A percentile compares a stretch with the other conserved stretches of the same genome.
phyloP scores from a whole-genome alignment of 441 rosid species.

The Mallotus repandus region DNA sequence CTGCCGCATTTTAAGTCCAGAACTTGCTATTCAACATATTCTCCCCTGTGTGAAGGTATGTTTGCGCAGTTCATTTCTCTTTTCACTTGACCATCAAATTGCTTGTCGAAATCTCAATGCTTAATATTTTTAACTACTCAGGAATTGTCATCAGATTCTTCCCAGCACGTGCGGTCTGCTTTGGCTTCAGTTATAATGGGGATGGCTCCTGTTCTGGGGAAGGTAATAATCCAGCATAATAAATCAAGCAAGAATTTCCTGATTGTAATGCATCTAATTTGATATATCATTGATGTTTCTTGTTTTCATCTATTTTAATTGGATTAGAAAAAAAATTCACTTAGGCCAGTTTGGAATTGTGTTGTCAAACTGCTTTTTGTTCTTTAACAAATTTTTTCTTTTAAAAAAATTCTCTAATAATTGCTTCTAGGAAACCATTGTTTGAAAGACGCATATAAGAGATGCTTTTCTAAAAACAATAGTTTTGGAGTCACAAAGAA shows the following conservation, averaged over 20 bases:
- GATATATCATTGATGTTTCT: neutral
- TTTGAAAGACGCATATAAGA: too few species aligned
- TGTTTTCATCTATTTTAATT: neutral
- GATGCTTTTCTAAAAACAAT: too few species aligned
- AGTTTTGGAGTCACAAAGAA: too few species aligned
- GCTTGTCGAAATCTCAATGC: neutral
- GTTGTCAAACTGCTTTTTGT: too few species aligned
- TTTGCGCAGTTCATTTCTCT: neutral
- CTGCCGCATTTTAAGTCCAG: slow-evolving; percentile 81
- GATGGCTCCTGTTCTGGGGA: slow-evolving; percentile 94
- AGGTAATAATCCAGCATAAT: slow-evolving; percentile 43
- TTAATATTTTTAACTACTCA: slow-evolving; percentile 25
- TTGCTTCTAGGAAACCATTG: too few species aligned
- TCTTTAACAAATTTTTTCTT: too few species aligned
- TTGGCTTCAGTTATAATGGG: slow-evolving; percentile 99
- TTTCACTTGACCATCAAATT: neutral
- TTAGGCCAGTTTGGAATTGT: too few species aligned
- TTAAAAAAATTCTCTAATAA: too few species aligned
- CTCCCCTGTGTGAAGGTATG: slow-evolving; percentile 90
- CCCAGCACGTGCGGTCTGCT: slow-evolving; percentile 98
- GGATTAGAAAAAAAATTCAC: neutral
- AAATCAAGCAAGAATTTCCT: neutral
- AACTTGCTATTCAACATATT: slow-evolving; percentile 75
- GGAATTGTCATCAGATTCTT: slow-evolving; percentile 96
- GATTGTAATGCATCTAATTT: neutral